Evolutionary conservation across 2,329 filamentous ascomycete genomes (phyloP), one percentile per base, ranked within the genome.

Genomic region (Epichloe gansuensis): DNA sequence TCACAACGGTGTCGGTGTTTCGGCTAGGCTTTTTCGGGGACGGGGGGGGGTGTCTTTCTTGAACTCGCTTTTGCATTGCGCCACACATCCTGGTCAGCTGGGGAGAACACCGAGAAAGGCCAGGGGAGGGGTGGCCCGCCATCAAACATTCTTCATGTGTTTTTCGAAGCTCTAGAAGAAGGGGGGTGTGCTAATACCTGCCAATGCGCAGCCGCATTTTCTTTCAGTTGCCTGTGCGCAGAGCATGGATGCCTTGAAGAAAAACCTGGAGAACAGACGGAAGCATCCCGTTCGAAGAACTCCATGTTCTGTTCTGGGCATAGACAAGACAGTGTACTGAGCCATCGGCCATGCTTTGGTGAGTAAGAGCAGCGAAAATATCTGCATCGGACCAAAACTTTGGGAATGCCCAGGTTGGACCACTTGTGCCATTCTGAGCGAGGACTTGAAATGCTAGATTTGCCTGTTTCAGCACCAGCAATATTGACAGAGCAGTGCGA

Each of bases 1-100:
- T 35, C 21, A 42, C 52, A 57, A 55, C 56, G 53, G 55, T 50
- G 31, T 56, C 52, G 50, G 42, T 51, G 51, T 53, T 47, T 47
- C 51, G 54, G 44, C 46, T 44, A 45, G 49, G 35, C 9, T 40
- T 2, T 21, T 13, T 34, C 2, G 41, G 23, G 25, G 21, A 41
- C n/a, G 46, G 35, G 21, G n/a, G n/a, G 40, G 39, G 39, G 48
- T 27, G 40, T 13, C 39, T 21, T 6, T 7, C 4, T 43, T 44
- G 13, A 43, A 31, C 5, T 5, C 27, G 34, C 40, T 17, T 21
- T 36, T 50, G 31, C 48, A 47, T 43, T n/a, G 8, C 21, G 23
- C n/a, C 23, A 15, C 9, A 31, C 46, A 42, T 45, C 43, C 47
- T 44, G 42, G 53, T 52, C 53, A 53, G 49, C 52, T 51, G 49